Evolutionary conservation across 345 rosid species (phyloP).

Genomic region (Angophora floribunda): DNA sequence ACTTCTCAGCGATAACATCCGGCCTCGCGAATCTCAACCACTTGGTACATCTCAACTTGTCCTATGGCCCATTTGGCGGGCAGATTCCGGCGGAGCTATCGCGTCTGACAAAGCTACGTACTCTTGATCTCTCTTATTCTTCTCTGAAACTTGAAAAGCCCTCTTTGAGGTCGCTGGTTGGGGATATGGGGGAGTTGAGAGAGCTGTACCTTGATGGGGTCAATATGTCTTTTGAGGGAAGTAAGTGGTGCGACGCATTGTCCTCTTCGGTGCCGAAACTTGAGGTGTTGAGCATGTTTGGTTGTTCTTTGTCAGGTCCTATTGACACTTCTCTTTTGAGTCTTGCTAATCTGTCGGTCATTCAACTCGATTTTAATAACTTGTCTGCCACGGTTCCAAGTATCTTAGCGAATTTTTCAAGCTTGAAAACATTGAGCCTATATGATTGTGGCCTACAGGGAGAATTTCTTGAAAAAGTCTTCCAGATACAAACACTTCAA

Average conservation of each 20-base stretch:
- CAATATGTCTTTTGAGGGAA: no score
- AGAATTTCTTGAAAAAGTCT: slow-evolving; percentile 5
- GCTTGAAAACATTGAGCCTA: not conserved
- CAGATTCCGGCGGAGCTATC: slow-evolving; percentile 24
- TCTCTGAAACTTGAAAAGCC: slow-evolving; percentile 8
- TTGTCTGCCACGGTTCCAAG: no score
- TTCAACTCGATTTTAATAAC: not conserved
- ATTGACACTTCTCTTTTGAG: not conserved
- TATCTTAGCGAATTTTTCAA: no score
- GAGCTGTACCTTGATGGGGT: no score
- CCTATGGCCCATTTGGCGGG: slow-evolving; percentile 13
- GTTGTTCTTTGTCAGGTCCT: slow-evolving; percentile 16
- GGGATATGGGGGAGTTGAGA: no score
- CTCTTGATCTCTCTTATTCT: slow-evolving; percentile 12
- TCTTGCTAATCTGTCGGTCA: slow-evolving; percentile 1
- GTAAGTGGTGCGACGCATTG: no score
- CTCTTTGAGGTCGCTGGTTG: not conserved
- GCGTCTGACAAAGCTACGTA: not conserved
- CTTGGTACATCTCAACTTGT: slow-evolving; percentile 22
- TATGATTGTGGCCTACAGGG: not conserved
- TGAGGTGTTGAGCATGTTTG: slow-evolving; percentile 9
- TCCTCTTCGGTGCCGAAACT: not conserved
- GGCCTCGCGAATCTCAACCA: slow-evolving; percentile 12
- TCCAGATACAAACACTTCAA: slow-evolving; percentile 5
- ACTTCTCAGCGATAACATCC: not conserved